Base-by-base conservation (phyloP, 2,329 filamentous ascomycete species). In the Colletotrichum sp. region DNA sequence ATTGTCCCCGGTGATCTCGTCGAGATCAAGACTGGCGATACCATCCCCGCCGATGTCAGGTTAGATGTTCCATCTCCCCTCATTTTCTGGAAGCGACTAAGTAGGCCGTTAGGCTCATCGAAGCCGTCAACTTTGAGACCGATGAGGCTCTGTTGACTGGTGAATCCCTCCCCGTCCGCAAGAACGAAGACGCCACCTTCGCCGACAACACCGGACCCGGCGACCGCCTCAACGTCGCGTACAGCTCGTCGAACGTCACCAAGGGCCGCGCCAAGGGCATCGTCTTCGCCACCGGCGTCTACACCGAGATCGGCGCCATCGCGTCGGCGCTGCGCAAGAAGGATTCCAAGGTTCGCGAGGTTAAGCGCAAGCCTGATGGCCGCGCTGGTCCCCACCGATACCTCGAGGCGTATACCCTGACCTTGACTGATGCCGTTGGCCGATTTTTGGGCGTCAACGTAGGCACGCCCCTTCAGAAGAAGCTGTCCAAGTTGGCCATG, bases 401-500 rank as follows among this genome's bases (percentile, higher is more conserved):
- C 67, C 75, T 84, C 10, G 79, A 85, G 68, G 84, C 84, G 13
- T 82, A 81, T 68, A 78, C 77, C 10, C 77, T 86, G 83, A 92
- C 89, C 10, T 83, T 85, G 26, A 85, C 84, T n/a, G 90, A 92
- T 81, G 88, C 88, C 9, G 82, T 92, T 63, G 91, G 90, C n/a
- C 85, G 86, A 16, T 93, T 94, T 79, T 84, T 94, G 2, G 92
- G 93, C 60, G 87, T 93, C 72, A 92, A 89, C 75, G 89, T 92
- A 10, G 93, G 93, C 48, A 94, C 92, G 4, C 93, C 92, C 1
- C 86, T 94, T n/a, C 92, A 93, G 81, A 88, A 89, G 73, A 93
- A 92, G 78, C 86, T 94, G 18, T 92, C 91, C 28, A 91, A 92
- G 81, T 87, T 94, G 62, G 92, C 92, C 9, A 85, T 93, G 5